Base-by-base conservation (phyloP, 208 protist genomes). In the Leishmania turanica region DNA sequence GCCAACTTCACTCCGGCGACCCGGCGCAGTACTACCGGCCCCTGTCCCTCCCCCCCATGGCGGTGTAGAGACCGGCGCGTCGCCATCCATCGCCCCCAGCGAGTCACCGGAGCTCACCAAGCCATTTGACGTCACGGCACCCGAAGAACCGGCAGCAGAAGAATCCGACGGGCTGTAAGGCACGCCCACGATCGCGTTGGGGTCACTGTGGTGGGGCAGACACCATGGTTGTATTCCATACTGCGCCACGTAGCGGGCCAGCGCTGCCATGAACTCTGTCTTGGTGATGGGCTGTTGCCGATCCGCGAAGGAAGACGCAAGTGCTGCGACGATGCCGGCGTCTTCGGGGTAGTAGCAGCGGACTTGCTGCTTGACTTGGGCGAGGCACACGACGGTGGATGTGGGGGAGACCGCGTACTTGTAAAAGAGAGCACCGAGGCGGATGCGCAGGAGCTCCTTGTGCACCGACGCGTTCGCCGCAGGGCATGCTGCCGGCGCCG, bases 381-480 rank as follows among this genome's bases (percentile, higher is more conserved):
- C 64, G 40, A 90, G 79, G 40, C 68, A 73, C 24, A 97, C 84
- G 13, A 82, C 86, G 15, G 49, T 77, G 0, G 86, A 6, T 1
- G 85, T 81, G 37, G 86, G 87, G 4, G 77, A 65, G 1, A 90
- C 62, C 53, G 92, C 87, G 84, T 95, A 97, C 84, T 97, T 97
- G 88, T 87, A 90, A 75, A 97, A 97, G 79, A 97, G 91, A 0
- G 92, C 92, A 47, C 92, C 89, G 49, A 89, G 92, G 19, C 89
- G 89, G n/a, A 96, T 90, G 69, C 58, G 76, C 31, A 90, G 90
- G 40, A 90, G 73, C 75, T 92, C 88, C 76, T 82, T 77, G 31
- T 86, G 71, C 70, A 81, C 60, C 27, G 40, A 40, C 21, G 58
- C 68, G 24, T 78, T 65, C 54, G 75, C 58, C 19, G 13, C 40